phyloP scores from a whole-genome alignment of 73 alveolate species.

The Stentor roeselii region DNA sequence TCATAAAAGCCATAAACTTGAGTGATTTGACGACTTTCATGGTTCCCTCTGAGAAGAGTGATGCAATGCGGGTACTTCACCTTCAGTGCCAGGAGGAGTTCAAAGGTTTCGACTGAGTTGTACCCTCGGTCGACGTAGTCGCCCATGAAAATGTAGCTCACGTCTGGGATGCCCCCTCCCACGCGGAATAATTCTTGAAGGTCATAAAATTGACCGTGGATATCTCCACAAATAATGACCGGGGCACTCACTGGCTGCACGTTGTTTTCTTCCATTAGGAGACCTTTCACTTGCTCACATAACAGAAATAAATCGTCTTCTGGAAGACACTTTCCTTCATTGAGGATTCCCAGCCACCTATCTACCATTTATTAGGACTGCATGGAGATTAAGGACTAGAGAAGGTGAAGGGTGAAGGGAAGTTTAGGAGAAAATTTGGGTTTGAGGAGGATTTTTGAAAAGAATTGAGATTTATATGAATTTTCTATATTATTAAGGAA shows the following conservation, averaged over 20 bases:
- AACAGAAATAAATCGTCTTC: slow-evolving; percentile 80
- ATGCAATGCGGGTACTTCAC: slow-evolving; percentile 69
- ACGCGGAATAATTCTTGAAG: slow-evolving; percentile 71
- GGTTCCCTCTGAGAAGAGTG: slow-evolving; percentile 88
- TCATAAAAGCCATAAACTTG: slow-evolving; percentile 31
- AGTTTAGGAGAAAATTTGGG: not conserved
- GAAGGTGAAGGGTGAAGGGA: not conserved
- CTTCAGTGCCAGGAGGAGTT: slow-evolving; percentile 76
- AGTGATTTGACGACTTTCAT: slow-evolving; percentile 51
- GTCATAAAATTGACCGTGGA: slow-evolving; percentile 96
- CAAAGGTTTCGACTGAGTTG: slow-evolving; percentile 84
- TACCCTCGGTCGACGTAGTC: slow-evolving; percentile 91
- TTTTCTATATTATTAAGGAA: not conserved
- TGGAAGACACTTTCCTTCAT: slow-evolving; percentile 70
- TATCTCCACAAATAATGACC: slow-evolving; percentile 96
- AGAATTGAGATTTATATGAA: not conserved
- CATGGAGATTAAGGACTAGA: not conserved
- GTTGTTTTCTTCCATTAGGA: slow-evolving; percentile 86
- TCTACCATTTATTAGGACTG: slow-evolving; percentile 54
- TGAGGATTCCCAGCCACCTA: slow-evolving; percentile 70
- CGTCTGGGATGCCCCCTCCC: slow-evolving; percentile 68
- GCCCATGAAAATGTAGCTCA: slow-evolving; percentile 80
- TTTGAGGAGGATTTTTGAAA: not conserved
- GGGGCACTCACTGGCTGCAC: slow-evolving; percentile 96
- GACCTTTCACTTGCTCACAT: slow-evolving; percentile 84